Base-by-base conservation (phyloP, 1,284 basidiomycete genomes). In the Heterobasidion occidentale region DNA sequence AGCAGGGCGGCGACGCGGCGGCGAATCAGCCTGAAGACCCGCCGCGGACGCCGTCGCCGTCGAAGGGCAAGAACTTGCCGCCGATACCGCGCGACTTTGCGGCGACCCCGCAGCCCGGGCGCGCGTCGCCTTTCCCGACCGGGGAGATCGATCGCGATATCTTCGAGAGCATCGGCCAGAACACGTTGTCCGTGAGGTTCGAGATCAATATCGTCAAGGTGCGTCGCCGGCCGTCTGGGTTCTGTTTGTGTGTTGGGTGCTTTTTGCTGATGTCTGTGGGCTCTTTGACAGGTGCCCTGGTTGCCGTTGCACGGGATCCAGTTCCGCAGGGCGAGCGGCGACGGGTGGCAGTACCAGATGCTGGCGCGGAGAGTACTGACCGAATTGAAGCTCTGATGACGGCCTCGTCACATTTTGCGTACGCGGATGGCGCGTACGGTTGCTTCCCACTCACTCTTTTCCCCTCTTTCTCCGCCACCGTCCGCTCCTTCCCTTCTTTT, bases 301-400 rank as follows among this genome's bases (percentile, higher is more conserved):
- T 71, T 99, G 57, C 93, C 95, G 1, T 76, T 99, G 36, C 92
- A 98, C 68, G 96, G 96, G 1, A 88, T 99, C 57, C 96, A 98
- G 68, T 99, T 99, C 77, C 85, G 95, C 55, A 80, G 96, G 57
- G 83, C 90, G 0, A 85, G 91, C 48, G 95, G 95, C 3, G 94
- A 98, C 63, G 92, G 92, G 2, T 98, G 94, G 95, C 94, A 98
- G 73, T 97, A 98, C 70, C 91, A 94, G 69, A 94, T 94, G 89
- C 80, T 98, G 52, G 95, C 94, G n/a, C 84, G 93, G 66, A 80
- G 94, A 58, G 93, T 98, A 47, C 71, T 98, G 64, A 90, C 92
- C 57, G 94, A 97, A 72, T 81, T 98, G 72, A 94, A 96, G 75
- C 75, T 98, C 77, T 94, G 74, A 82, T 63, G 46, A 6, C n/a